Percentiles rank a stretch among this genome's conserved stretches.
Evolutionary conservation across 2,329 filamentous ascomycete species (phyloP).

Genomic region (Bipolaris bicolor): DNA sequence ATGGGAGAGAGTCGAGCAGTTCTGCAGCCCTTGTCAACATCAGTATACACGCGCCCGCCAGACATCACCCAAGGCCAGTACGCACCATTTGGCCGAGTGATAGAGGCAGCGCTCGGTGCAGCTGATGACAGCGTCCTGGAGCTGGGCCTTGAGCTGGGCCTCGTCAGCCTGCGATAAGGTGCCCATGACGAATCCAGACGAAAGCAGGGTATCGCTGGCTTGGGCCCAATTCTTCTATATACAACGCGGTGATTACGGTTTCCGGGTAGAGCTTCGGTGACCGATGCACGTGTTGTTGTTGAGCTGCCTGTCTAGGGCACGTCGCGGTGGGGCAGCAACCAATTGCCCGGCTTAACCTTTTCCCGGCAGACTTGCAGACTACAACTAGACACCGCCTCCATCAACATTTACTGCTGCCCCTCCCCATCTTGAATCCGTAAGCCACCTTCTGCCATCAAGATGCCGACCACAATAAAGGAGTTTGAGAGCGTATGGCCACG

Average conservation of each 20-base stretch:
- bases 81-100: slow-evolving; percentile 92
- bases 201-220: background rate
- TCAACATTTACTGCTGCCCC: slow-evolving; percentile 17
- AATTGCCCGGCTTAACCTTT: slow-evolving; percentile 25
- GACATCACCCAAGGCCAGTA: background rate
- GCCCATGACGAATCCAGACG: slow-evolving; percentile 12
- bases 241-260: no score
- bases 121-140: slow-evolving; percentile 85
- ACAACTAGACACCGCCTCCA: slow-evolving; percentile 13
- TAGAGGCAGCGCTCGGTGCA: slow-evolving; percentile 96
- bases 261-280: background rate
- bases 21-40: slow-evolving; percentile 79
- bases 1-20: slow-evolving; percentile 80
- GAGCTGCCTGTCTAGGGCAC: slow-evolving; percentile 18
- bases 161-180: slow-evolving; percentile 51
- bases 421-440: slow-evolving; percentile 2
- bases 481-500: slow-evolving; percentile 91
- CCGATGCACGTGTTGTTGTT: slow-evolving; percentile 29
- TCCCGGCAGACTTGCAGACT: slow-evolving; percentile 19
- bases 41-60: slow-evolving; percentile 20
- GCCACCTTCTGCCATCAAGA: slow-evolving; percentile 33
- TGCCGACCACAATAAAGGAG: slow-evolving; percentile 79
- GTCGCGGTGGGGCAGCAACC: slow-evolving; percentile 27
- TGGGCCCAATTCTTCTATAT: background rate
- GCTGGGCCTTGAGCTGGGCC: slow-evolving; percentile 70